Evolutionary conservation across 2,329 filamentous ascomycete genomes (phyloP).

Genomic region (Colletotrichum scovillei): DNA sequence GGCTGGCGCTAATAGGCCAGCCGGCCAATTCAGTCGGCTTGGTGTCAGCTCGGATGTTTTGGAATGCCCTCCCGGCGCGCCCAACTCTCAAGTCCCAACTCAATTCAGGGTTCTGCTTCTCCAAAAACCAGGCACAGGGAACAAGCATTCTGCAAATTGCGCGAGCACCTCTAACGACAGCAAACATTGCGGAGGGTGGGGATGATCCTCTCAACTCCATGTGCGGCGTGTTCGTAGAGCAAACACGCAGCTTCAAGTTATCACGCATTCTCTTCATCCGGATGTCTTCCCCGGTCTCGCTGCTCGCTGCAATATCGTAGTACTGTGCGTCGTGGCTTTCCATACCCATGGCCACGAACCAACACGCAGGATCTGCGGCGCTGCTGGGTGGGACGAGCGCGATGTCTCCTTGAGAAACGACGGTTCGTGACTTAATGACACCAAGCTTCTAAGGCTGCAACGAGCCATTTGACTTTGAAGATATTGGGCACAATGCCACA

Average conservation of each 20-base stretch:
- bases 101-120: constrained; percentile 12
- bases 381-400: not conserved
- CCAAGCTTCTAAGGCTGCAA: not conserved
- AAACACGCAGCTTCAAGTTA: constrained; percentile 5
- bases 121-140: constrained; percentile 29
- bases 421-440: not conserved
- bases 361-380: constrained; percentile 17
- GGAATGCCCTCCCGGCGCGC: constrained; percentile 1
- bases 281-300: constrained; percentile 14
- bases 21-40: not conserved
- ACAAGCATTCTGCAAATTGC: constrained; percentile 13
- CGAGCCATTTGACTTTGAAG: not conserved
- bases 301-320: not conserved
- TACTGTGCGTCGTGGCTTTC: not conserved
- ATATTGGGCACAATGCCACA: not conserved
- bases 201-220: constrained; percentile 1
- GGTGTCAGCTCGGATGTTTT: constrained; percentile 21
- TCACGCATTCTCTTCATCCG: not conserved
- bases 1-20: constrained; percentile 14
- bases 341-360: not conserved
- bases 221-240: not conserved
- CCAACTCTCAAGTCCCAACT: not conserved
- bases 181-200: constrained; percentile 29
- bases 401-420: not conserved
- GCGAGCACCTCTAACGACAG: constrained; percentile 1